Percentiles rank a stretch among this genome's conserved stretches.
Evolutionary conservation across 192 early-diverging fungal species (phyloP).

Genomic region (Coemansia sp.): DNA sequence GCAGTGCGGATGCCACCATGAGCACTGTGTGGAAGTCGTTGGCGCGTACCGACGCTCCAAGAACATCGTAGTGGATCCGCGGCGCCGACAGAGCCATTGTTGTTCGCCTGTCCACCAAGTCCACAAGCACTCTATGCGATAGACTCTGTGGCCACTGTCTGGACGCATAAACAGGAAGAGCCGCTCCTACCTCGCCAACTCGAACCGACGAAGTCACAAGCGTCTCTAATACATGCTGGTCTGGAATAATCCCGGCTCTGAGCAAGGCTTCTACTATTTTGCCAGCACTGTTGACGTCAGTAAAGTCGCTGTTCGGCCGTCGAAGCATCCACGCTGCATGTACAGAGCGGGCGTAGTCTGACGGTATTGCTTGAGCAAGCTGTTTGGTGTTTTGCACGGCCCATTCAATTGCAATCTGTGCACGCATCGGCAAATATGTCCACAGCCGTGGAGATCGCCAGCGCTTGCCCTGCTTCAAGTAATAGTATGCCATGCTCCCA

Average conservation of each 20-base stretch:
- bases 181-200: neutral
- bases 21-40: conserved; percentile 10
- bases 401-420: neutral
- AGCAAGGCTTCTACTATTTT: conserved; percentile 3
- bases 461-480: conserved; percentile 3
- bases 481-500: conserved; percentile 10
- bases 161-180: conserved; percentile 21
- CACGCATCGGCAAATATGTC: neutral
- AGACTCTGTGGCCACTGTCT: neutral
- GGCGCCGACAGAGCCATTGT: conserved; percentile 9
- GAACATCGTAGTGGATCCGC: conserved; percentile 30
- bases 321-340: conserved; percentile 37
- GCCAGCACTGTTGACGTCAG: conserved; percentile 6
- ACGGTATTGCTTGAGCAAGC: neutral
- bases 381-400: neutral
- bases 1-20: conserved; percentile 4
- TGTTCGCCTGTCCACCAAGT: conserved; percentile 7
- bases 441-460: neutral
- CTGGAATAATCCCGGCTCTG: conserved; percentile 9
- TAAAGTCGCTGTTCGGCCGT: conserved; percentile 12
- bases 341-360: neutral
- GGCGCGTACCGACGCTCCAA: conserved; percentile 20
- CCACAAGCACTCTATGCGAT: neutral
- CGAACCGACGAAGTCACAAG: conserved; percentile 25
- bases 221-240: conserved; percentile 11